Base-by-base conservation (phyloP, 192 early-diverging fungal genomes). In the Coemansia sp. region DNA sequence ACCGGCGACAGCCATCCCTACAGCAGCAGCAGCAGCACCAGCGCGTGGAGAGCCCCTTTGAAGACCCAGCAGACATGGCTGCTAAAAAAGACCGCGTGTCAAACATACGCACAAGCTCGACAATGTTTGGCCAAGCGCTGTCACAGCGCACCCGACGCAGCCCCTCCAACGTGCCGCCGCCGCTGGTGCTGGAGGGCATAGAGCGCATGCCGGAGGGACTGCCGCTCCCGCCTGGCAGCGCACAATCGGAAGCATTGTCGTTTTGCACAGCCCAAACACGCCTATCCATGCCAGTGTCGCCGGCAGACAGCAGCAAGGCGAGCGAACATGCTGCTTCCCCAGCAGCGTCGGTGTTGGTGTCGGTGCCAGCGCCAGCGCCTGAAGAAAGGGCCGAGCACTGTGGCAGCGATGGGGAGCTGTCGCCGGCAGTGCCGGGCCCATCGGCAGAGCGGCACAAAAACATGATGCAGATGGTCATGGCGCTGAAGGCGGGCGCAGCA, bases 191-290 rank as follows among this genome's bases (percentile, higher is more conserved):
- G 20, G 48, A 50, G 8, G 48, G 45, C n/a, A 18, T 59, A 9
- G 36, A 15, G 48, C 57, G 39, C 46, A 48, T 28, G 19, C 46
- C 46, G 6, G 21, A 48, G 23, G 19, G 19, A 23, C 46, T 48
- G 31, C 48, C 26, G 19, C 21, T 35, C 33, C 33, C 33, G 33
- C 33, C 33, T 35, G 33, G 33, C 12, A 60, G 49, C 7, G 49
- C 48, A 14, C 50, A 64, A 20, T 76, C 72, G 0, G 72, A 76
- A 30, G 37, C 66, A n/a, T 14, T 69, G 42, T 76, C 72, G 54
- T 76, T 76, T 42, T 42, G 72, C 61, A 76, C 72, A 11, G 72
- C 72, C 23, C 57, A 45, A 31, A 58, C 72, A 4, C 59, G 55
- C 52, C 38, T 66, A 11, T 52, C 61, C 6, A 20, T 16, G 19